Base-by-base conservation (phyloP, 164 flowering plant species). In the Vitis amurensis region DNA sequence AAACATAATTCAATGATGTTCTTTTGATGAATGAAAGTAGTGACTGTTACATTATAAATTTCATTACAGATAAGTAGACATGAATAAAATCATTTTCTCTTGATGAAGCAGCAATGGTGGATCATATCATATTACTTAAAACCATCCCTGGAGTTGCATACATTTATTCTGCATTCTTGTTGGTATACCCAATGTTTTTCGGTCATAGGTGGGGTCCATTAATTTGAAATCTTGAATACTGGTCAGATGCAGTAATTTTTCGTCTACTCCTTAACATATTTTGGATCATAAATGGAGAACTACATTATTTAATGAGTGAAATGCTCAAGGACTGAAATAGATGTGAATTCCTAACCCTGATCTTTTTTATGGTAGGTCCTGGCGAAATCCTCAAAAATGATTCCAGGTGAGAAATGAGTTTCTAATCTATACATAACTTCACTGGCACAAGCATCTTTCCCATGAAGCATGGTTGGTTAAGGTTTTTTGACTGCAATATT, bases 351-450 rank as follows among this genome's bases (percentile, higher is more conserved):
- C 3, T 17, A 11, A 51, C 15, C 4, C 48, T 64, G n/a, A 51
- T 70, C 6, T 49, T 56, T 11, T 69, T 50, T 56, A 61, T 53
- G 10, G 77, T 89, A 94, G 99, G 99, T 93, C 76, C 82, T 95
- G 60, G 99, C 99, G 67, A 95, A 95, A 80, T 95, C 99, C 44
- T 95, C 99, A 52, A 95, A 95, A 82, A 95, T 95, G 99, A 95
- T 95, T 77, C 98, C 99, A 69, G 99, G 98, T 95, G 66, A 76
- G 87, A 44, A 8, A 63, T 59, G 49, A n/a, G 59, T 27, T n/a
- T 37, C 8, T 44, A n/a, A 15, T 64, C 12, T 37, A 16, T 11
- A 6, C 44, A 55, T 55, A 47, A 51, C 44, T 61, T 30, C 63
- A 47, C 30, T 12, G 2, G 10, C 16, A 27, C 16, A 69, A 60